Conservation (phyloP, 805 yeast species). For the Candida tibetensis region DNA sequence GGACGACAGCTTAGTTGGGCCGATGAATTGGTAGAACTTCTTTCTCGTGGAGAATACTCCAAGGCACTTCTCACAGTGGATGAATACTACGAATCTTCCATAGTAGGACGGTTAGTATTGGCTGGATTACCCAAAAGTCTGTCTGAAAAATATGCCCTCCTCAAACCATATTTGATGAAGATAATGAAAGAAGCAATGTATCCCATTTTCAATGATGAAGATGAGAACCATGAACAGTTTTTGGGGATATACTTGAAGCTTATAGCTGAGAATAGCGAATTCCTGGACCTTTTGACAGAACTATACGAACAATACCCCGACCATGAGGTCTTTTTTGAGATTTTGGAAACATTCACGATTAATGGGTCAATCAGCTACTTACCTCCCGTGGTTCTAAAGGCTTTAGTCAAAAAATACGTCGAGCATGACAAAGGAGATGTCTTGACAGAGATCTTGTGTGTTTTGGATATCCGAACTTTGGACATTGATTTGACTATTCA, state of each 20-base stretch:
- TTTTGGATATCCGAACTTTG: constrained; percentile 61
- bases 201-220: constrained; percentile 32
- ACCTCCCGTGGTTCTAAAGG: constrained; percentile 63
- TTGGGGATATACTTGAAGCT: not conserved
- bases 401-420: constrained; percentile 54
- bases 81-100: constrained; percentile 45
- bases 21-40: constrained; percentile 49
- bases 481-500: constrained; percentile 76
- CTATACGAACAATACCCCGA: constrained; percentile 27
- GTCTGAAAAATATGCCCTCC: constrained; percentile 42
- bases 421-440: constrained; percentile 38
- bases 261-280: not conserved
- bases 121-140: constrained; percentile 55
- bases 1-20: constrained; percentile 73
- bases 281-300: constrained; percentile 16
- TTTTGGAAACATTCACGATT: constrained; percentile 51
- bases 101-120: constrained; percentile 47
- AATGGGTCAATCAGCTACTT: constrained; percentile 44
- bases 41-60: constrained; percentile 49
- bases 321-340: constrained; percentile 45
- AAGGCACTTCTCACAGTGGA: constrained; percentile 57
- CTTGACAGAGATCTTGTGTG: constrained; percentile 68
- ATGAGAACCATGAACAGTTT: constrained; percentile 14
- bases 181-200: constrained; percentile 54
- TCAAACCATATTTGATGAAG: constrained; percentile 54